Evolutionary conservation across 1,284 basidiomycete species (phyloP).

Genomic region (Lentinus polychrous): DNA sequence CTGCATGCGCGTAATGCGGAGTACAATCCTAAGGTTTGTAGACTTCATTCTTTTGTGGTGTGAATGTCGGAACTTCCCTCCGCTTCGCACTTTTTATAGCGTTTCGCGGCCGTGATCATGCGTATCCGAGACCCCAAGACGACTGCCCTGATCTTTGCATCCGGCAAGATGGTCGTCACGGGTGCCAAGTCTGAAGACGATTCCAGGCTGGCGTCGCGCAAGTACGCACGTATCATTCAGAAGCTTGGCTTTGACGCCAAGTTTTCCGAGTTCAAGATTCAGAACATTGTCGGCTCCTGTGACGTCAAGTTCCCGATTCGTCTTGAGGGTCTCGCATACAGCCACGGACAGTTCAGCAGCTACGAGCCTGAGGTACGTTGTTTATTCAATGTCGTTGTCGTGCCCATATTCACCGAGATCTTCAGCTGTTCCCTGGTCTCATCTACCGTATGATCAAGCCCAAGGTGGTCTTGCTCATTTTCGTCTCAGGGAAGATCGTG

Average conservation of each 20-base stretch:
- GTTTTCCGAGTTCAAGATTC: constrained; percentile 99
- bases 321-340: constrained; percentile 95
- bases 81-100: constrained; percentile 50
- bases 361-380: constrained; percentile 92
- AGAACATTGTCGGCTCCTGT: constrained; percentile 98
- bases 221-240: constrained; percentile 99
- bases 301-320: constrained; percentile 99
- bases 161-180: constrained; percentile 99
- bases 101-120: constrained; percentile 99
- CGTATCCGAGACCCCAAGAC: constrained; percentile 99
- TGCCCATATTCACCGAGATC: constrained; percentile 4
- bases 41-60: constrained; percentile 29
- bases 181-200: constrained; percentile 99
- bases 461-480: constrained; percentile 97
- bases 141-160: constrained; percentile 98
- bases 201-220: constrained; percentile 92
- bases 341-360: constrained; percentile 96
- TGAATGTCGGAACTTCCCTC: constrained; percentile 59
- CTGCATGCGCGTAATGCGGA: constrained; percentile 98
- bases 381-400: background rate
- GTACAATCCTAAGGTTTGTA: constrained; percentile 99
- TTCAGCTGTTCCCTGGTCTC: constrained; percentile 92
- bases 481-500: constrained; percentile 99
- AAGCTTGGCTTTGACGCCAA: constrained; percentile 99
- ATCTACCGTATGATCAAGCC: constrained; percentile 99